Percentiles rank a stretch among this genome's conserved stretches.
Evolutionary conservation across 2,329 filamentous ascomycete species (phyloP).

Genomic region (Penicillium sp.): DNA sequence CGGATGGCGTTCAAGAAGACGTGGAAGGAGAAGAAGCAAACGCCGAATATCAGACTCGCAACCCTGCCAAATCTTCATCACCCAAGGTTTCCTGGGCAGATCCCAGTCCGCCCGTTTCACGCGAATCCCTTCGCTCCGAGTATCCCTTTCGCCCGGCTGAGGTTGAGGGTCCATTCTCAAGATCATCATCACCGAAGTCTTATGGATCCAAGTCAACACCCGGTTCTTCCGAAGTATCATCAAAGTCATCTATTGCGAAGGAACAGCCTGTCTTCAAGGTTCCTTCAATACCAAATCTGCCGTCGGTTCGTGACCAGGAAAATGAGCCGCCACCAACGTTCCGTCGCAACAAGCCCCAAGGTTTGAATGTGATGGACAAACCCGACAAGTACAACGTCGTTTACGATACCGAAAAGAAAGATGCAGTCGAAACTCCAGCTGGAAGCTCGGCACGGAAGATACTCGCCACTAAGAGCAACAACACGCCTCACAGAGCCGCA

Average conservation of each 20-base stretch:
- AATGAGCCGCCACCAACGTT: slow-evolving; percentile 75
- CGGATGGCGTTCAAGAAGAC: slow-evolving; percentile 30
- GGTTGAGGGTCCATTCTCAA: slow-evolving; percentile 34
- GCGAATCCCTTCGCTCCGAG: slow-evolving; percentile 24
- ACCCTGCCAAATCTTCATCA: slow-evolving; percentile 29
- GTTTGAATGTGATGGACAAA: slow-evolving; percentile 58
- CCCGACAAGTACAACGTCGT: slow-evolving; percentile 56
- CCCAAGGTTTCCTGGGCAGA: slow-evolving; percentile 42
- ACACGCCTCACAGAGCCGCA: slow-evolving; percentile 76
- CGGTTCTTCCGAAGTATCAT: slow-evolving; percentile 44
- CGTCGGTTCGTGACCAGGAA: slow-evolving; percentile 75
- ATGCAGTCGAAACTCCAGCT: slow-evolving; percentile 46
- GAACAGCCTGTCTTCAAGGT: slow-evolving; percentile 60
- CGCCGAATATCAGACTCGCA: slow-evolving; percentile 27
- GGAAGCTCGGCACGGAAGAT: slow-evolving; percentile 48
- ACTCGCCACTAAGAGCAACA: slow-evolving; percentile 58
- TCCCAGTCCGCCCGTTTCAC: slow-evolving; percentile 29
- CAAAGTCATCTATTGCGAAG: slow-evolving; percentile 42
- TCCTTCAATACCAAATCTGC: slow-evolving; percentile 58
- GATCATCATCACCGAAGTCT: slow-evolving; percentile 37
- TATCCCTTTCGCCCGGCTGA: slow-evolving; percentile 20
- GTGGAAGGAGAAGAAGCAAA: slow-evolving; percentile 31
- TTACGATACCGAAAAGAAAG: slow-evolving; percentile 47
- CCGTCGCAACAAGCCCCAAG: slow-evolving; percentile 60
- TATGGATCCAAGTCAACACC: slow-evolving; percentile 42